Conservation (phyloP, 2,329 filamentous ascomycete genomes). For the Beauveria pseudobassiana region DNA sequence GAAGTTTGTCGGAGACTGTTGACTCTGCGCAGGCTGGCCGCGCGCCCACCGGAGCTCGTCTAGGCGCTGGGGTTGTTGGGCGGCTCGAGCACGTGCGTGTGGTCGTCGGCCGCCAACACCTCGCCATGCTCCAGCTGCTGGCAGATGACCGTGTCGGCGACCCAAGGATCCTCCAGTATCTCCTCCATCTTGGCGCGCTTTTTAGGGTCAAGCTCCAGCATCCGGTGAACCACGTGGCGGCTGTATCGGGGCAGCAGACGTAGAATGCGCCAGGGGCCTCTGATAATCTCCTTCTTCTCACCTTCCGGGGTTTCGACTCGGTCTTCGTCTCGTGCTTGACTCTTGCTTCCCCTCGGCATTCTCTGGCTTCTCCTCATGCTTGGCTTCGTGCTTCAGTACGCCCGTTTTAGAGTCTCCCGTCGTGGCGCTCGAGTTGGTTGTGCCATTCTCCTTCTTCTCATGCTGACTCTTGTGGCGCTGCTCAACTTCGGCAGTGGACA, state of each 20-base stretch:
- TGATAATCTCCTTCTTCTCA: slow-evolving; percentile 70
- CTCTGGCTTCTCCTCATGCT: slow-evolving; percentile 20
- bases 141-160: slow-evolving; percentile 78
- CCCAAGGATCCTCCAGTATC: slow-evolving; percentile 82
- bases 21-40: neutral
- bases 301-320: slow-evolving; percentile 7
- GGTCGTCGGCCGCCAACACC: slow-evolving; percentile 65
- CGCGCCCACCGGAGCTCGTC: neutral
- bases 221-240: slow-evolving; percentile 79
- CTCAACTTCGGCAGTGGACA: slow-evolving; percentile 32
- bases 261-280: slow-evolving; percentile 85
- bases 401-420: slow-evolving; percentile 5
- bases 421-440: neutral
- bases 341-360: slow-evolving; percentile 21
- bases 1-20: neutral
- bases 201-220: slow-evolving; percentile 84
- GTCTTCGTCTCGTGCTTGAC: slow-evolving; percentile 15
- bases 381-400: neutral
- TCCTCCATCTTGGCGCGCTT: slow-evolving; percentile 79
- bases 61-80: slow-evolving; percentile 36
- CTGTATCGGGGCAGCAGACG: slow-evolving; percentile 83
- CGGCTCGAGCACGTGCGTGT: slow-evolving; percentile 80
- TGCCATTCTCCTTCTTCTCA: slow-evolving; percentile 19
- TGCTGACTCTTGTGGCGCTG: slow-evolving; percentile 17
- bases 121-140: slow-evolving; percentile 64